Conservation (phyloP, 2,329 filamentous ascomycete species). For the Stagonosporopsis cucurbitacearum region DNA sequence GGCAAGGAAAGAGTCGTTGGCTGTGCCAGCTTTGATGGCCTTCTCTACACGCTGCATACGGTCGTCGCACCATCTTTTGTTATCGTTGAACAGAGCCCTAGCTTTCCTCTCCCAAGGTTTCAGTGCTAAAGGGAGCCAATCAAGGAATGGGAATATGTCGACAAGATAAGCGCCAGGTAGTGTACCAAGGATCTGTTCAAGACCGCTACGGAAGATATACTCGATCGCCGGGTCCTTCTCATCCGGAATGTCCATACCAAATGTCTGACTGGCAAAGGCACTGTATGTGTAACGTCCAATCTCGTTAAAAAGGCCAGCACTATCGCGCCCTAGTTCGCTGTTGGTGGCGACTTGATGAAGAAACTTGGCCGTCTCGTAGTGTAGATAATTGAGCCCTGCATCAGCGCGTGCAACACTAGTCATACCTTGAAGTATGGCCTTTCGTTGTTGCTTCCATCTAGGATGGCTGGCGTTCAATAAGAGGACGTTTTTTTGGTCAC, state of each 20-base stretch:
- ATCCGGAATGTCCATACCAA: conserved; percentile 15
- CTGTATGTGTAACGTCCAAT: conserved; percentile 19
- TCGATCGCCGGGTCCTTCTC: conserved; percentile 11
- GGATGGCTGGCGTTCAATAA: conserved; percentile 9
- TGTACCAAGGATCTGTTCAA: conserved; percentile 13
- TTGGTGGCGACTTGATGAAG: conserved; percentile 6
- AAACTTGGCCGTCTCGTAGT: conserved; percentile 19
- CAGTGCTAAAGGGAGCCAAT: conserved; percentile 6
- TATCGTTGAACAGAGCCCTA: conserved; percentile 8
- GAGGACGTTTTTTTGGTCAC: conserved; percentile 16
- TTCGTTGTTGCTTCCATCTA: conserved; percentile 13
- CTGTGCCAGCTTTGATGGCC: not conserved
- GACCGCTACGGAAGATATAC: conserved; percentile 12
- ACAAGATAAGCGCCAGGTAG: conserved; percentile 9
- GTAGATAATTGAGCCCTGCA: conserved; percentile 11
- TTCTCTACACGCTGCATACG: conserved; percentile 9
- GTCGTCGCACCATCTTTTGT: conserved; percentile 9
- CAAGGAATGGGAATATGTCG: conserved; percentile 9
- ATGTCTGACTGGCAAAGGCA: conserved; percentile 13
- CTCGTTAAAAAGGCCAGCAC: conserved; percentile 12
- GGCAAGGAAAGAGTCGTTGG: conserved; percentile 7
- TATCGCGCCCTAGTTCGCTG: not conserved
- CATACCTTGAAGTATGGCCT: conserved; percentile 16
- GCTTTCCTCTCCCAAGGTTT: conserved; percentile 17
- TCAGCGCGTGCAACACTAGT: conserved; percentile 15